phyloP scores from a whole-genome alignment of 1,284 basidiomycete genomes.

The Puccinia coronata region DNA sequence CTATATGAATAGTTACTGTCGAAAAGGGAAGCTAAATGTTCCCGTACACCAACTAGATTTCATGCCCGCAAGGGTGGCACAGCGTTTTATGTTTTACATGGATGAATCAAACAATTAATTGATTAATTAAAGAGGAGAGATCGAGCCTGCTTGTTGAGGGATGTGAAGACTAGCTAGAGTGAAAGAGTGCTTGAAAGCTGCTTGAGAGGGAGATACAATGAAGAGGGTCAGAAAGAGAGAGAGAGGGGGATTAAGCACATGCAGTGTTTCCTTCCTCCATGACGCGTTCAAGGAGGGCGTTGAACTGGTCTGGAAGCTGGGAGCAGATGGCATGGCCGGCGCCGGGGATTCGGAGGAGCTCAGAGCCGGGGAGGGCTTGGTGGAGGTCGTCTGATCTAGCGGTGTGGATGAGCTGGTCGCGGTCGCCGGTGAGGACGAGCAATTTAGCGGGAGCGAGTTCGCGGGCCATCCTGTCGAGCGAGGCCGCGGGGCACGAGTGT shows the following conservation, averaged over 20 bases:
- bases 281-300: slow-evolving; percentile 66
- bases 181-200: too few species aligned
- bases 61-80: too few species aligned
- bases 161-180: too few species aligned
- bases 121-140: too few species aligned
- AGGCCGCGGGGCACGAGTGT: slow-evolving; percentile 67
- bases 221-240: background rate
- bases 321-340: slow-evolving; percentile 71
- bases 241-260: slow-evolving; percentile 14
- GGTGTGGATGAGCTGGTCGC: slow-evolving; percentile 69
- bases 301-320: slow-evolving; percentile 66
- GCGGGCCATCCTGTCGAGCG: slow-evolving; percentile 65
- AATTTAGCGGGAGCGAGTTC: slow-evolving; percentile 62
- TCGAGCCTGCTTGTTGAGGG: too few species aligned
- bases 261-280: slow-evolving; percentile 64
- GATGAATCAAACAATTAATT: too few species aligned
- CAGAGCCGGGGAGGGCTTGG: slow-evolving; percentile 69
- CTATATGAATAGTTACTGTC: too few species aligned
- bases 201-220: too few species aligned
- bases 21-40: too few species aligned
- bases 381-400: slow-evolving; percentile 67
- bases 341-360: slow-evolving; percentile 67
- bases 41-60: too few species aligned
- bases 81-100: too few species aligned
- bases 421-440: slow-evolving; percentile 72